phyloP scores from a whole-genome alignment of 176 grass and related monocot genomes.

The Canna indica region DNA sequence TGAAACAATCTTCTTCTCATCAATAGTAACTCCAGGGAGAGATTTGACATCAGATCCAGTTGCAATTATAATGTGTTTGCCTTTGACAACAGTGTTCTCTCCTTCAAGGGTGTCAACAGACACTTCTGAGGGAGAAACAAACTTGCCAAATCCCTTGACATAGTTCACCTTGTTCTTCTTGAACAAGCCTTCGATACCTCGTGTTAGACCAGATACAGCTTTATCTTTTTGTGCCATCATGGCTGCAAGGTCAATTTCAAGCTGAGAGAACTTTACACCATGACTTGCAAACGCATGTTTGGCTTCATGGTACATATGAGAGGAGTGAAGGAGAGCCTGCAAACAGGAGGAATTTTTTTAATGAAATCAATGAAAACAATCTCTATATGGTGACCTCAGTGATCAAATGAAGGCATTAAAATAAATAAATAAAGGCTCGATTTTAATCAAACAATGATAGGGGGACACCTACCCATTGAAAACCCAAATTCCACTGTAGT shows the following conservation, averaged over 20 bases:
- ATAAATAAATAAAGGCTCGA: background rate
- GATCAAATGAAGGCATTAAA: background rate
- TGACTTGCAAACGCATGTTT: slow-evolving; percentile 65
- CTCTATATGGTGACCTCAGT: background rate
- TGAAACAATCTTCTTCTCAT: slow-evolving; percentile 97
- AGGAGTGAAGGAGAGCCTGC: slow-evolving; percentile 91
- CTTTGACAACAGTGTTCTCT: slow-evolving; percentile 65
- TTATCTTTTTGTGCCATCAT: slow-evolving; percentile 99
- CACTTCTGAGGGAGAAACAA: slow-evolving; percentile 75
- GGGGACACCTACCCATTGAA: background rate
- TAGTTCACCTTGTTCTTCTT: slow-evolving; percentile 99
- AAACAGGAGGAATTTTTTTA: slow-evolving; percentile 9
- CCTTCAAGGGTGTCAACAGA: slow-evolving; percentile 85
- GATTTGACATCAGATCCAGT: slow-evolving; percentile 95
- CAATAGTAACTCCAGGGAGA: slow-evolving; percentile 84
- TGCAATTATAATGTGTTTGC: slow-evolving; percentile 85
- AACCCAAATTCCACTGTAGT: background rate
- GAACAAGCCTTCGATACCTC: slow-evolving; percentile 88
- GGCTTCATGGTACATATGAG: slow-evolving; percentile 97
- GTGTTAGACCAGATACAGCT: slow-evolving; percentile 75
- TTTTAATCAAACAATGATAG: too few species aligned
- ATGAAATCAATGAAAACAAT: background rate
- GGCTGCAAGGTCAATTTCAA: slow-evolving; percentile 79
- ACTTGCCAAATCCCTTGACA: slow-evolving; percentile 83
- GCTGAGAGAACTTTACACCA: slow-evolving; percentile 70